These are phyloP conservation scores for Oidiodendron maius DNA, from an alignment of 495 filamentous ascomycete genomes.

Conservation along the genomic window DNA sequence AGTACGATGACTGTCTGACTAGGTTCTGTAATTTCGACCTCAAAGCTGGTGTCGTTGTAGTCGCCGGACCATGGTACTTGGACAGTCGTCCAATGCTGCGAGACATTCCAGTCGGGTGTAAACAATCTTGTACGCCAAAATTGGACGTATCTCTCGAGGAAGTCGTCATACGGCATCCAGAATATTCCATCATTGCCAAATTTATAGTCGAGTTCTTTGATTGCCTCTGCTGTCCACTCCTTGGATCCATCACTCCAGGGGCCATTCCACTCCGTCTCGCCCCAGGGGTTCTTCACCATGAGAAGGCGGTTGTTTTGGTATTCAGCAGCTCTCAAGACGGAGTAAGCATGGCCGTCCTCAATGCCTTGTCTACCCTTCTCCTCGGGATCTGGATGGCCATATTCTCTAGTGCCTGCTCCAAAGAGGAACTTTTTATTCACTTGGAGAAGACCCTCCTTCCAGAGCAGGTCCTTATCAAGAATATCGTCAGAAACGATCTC, in stretches of 20 bases:
- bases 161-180: slow-evolving; percentile 69
- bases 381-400: slow-evolving; percentile 32
- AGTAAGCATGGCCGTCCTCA: slow-evolving; percentile 75
- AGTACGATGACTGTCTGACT: slow-evolving; percentile 75
- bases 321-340: slow-evolving; percentile 75
- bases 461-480: slow-evolving; percentile 78
- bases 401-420: slow-evolving; percentile 65
- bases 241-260: slow-evolving; percentile 85
- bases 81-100: slow-evolving; percentile 79
- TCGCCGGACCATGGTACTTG: slow-evolving; percentile 81
- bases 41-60: slow-evolving; percentile 80
- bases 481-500: slow-evolving; percentile 74
- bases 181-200: slow-evolving; percentile 80
- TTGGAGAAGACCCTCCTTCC: slow-evolving; percentile 74
- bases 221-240: slow-evolving; percentile 88
- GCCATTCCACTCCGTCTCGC: slow-evolving; percentile 75
- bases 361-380: slow-evolving; percentile 65
- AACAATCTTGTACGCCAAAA: slow-evolving; percentile 90
- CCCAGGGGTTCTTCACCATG: slow-evolving; percentile 87
- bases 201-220: slow-evolving; percentile 63
- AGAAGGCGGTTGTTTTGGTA: slow-evolving; percentile 70
- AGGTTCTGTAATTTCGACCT: slow-evolving; percentile 57
- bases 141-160: slow-evolving; percentile 74
- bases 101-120: slow-evolving; percentile 68
- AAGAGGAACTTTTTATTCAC: slow-evolving; percentile 88